Evolutionary conservation across 805 yeast genomes (phyloP).

Genomic region (Starmerella potacharoeniae): DNA sequence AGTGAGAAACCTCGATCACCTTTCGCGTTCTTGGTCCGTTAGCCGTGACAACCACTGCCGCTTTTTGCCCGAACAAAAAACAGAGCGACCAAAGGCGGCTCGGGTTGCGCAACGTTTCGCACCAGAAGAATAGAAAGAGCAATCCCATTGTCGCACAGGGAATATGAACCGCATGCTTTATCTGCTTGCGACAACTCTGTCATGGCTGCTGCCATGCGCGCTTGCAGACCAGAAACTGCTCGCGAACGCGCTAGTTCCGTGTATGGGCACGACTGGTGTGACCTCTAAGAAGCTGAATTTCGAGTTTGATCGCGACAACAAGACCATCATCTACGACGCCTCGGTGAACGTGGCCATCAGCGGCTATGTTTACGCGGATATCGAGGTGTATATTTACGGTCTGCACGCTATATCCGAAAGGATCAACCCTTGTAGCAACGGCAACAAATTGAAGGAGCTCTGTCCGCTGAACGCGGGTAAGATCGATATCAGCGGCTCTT

Average conservation of each 20-base stretch:
- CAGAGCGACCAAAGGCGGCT: neutral
- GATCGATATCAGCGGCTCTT: slow-evolving; percentile 62
- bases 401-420: slow-evolving; percentile 49
- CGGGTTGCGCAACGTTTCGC: neutral
- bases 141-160: neutral
- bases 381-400: slow-evolving; percentile 78
- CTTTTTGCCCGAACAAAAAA: neutral
- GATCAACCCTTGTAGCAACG: slow-evolving; percentile 47
- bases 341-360: slow-evolving; percentile 57
- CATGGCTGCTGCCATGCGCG: slow-evolving; percentile 1
- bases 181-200: neutral
- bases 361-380: slow-evolving; percentile 55
- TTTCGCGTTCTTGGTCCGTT: neutral
- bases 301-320: slow-evolving; percentile 57
- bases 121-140: neutral
- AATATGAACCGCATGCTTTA: neutral
- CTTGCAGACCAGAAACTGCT: slow-evolving; percentile 18
- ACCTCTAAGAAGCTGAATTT: slow-evolving; percentile 68
- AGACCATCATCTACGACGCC: slow-evolving; percentile 55
- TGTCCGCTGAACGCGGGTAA: slow-evolving; percentile 81
- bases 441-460: slow-evolving; percentile 63
- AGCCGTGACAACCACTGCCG: neutral
- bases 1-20: neutral
- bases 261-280: slow-evolving; percentile 66
- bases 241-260: slow-evolving; percentile 75